Evolutionary conservation across 345 rosid genomes (phyloP).

Genomic region (Erucastrum elatum): DNA sequence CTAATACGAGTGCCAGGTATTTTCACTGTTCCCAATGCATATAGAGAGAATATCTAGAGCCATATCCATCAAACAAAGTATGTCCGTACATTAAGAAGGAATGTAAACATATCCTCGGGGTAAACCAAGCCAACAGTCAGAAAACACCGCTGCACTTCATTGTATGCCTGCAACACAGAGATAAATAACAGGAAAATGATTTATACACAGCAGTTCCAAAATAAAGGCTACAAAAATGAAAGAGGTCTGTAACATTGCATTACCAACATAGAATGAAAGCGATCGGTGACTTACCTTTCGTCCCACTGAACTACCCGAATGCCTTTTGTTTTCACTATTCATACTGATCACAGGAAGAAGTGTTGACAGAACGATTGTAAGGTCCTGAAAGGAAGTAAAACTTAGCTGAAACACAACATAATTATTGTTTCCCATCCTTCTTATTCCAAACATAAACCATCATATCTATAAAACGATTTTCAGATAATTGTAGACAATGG

Average conservation of each 20-base stretch:
- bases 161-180: constrained; percentile 66
- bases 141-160: constrained; percentile 96
- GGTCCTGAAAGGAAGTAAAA: constrained; percentile 57
- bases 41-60: constrained; percentile 11
- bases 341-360: constrained; percentile 80
- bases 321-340: constrained; percentile 62
- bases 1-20: constrained; percentile 24
- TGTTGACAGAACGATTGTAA: constrained; percentile 76
- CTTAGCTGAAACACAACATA: constrained; percentile 22
- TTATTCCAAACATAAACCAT: constrained; percentile 5
- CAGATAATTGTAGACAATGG: constrained; percentile 6
- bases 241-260: neutral
- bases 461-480: constrained; percentile 3
- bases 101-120: constrained; percentile 83
- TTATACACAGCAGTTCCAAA: constrained; percentile 7
- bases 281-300: constrained; percentile 58
- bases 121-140: constrained; percentile 80
- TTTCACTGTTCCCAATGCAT: constrained; percentile 11
- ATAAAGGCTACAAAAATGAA: neutral
- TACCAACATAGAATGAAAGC: constrained; percentile 13
- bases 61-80: constrained; percentile 11
- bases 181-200: constrained; percentile 21
- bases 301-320: constrained; percentile 66
- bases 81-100: constrained; percentile 80
- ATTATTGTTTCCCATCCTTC: neutral